Evolutionary conservation across 1,284 basidiomycete species (phyloP).

Genomic region (Cutaneotrichosporon cutaneum): DNA sequence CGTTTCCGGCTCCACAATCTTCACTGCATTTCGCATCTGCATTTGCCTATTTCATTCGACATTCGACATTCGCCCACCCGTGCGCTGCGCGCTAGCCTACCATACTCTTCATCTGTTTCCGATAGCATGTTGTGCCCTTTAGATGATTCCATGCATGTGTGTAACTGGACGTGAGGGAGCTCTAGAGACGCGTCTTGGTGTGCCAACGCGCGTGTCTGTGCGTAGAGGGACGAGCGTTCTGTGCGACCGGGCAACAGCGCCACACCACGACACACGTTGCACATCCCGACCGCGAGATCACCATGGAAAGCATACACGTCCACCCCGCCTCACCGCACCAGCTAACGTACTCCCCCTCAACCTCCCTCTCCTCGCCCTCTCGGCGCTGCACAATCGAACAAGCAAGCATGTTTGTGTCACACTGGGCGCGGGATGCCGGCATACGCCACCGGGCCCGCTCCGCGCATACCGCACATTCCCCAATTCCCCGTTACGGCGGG

Average conservation of each 20-base stretch:
- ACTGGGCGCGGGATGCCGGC: not conserved
- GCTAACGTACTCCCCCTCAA: too few species aligned
- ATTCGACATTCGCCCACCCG: not conserved
- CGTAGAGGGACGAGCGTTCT: not conserved
- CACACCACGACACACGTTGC: too few species aligned
- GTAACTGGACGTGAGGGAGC: not conserved
- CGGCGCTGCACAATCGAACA: not conserved
- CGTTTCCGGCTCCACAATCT: not conserved
- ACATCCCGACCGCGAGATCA: too few species aligned
- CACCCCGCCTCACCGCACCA: too few species aligned
- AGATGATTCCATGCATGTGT: slow-evolving; percentile 2
- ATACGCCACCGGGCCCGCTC: not conserved
- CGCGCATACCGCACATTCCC: not conserved
- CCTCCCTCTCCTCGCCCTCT: too few species aligned
- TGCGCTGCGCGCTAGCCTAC: not conserved
- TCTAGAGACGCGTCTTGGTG: not conserved
- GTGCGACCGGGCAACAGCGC: not conserved
- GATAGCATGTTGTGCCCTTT: not conserved
- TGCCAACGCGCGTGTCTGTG: not conserved
- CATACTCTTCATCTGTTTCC: not conserved
- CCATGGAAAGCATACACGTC: not conserved
- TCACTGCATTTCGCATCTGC: too few species aligned
- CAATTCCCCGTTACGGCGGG: too few species aligned
- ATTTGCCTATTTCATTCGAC: not conserved
- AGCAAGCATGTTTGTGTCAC: not conserved